phyloP scores from a whole-genome alignment of 2,329 filamentous ascomycete genomes.

The Orbilia javanica region DNA sequence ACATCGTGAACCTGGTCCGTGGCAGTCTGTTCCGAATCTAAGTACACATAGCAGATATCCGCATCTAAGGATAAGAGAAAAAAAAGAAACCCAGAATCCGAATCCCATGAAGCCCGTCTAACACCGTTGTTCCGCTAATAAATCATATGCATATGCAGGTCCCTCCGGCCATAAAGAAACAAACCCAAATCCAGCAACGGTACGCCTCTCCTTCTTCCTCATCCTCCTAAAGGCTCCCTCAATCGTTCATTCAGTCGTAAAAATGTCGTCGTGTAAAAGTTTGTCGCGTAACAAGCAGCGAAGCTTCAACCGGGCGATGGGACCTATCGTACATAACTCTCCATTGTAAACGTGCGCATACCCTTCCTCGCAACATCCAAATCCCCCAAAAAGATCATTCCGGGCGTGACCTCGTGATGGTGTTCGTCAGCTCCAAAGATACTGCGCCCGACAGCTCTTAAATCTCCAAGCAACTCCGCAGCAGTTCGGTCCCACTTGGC shows the following conservation, averaged over 20 bases:
- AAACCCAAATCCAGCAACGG: background rate
- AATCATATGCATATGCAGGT: constrained; percentile 6
- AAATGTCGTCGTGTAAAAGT: constrained; percentile 12
- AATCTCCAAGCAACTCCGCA: constrained; percentile 37
- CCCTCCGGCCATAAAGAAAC: background rate
- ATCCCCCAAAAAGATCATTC: constrained; percentile 47
- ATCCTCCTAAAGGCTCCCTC: background rate
- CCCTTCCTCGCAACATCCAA: constrained; percentile 39
- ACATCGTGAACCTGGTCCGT: background rate
- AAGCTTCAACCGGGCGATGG: background rate
- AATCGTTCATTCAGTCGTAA: constrained; percentile 26
- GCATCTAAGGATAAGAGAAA: background rate
- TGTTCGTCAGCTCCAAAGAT: constrained; percentile 57
- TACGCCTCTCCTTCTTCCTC: background rate
- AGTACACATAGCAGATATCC: background rate
- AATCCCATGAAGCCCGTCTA: background rate
- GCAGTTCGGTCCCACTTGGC: constrained; percentile 52
- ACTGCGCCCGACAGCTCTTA: constrained; percentile 44
- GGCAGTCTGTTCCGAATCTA: background rate
- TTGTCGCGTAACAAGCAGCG: background rate
- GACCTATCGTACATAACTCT: constrained; percentile 36
- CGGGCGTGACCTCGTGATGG: constrained; percentile 50
- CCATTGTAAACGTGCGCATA: constrained; percentile 56
- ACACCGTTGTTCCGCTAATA: constrained; percentile 21
- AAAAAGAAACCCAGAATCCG: background rate